Evolutionary conservation across 2,329 filamentous ascomycete species (phyloP), one percentile per base, ranked within the genome.

Genomic region (Phialocephala subalpina): DNA sequence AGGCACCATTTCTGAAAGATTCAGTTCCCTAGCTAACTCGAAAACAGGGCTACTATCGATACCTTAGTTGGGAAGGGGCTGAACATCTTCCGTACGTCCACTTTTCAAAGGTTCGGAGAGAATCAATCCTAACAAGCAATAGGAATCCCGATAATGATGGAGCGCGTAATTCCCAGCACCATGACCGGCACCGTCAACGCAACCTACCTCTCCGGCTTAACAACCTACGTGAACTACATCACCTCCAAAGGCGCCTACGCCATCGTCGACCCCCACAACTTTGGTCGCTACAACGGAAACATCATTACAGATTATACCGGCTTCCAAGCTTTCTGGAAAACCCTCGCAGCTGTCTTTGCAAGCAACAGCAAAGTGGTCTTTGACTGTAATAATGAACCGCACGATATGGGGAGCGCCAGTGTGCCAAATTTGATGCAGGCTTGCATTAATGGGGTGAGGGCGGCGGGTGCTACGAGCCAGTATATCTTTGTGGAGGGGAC

Each of bases 401-500:
- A 83, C 65, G 77, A 79, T 62, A 80, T 81, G 78, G 79, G 79
- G 49, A 73, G 80, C 58, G 71, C 72, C 8, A 74, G 80, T 1
- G 80, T 81, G 12, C 65, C 78, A 3, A 69, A 78, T 58, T 76
- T 82, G n/a, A 82, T 80, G 70, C 81, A 83, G 69, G 81, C 80
- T 56, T 80, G 79, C 65, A 82, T 83, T 61, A 67, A 82, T 64
- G 80, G 78, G 52, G 78, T 83, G 65, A 78, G 81, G 63, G 78
- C 75, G 20, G 77, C 78, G 5, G 80, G 80, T n/a, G 81, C 81
- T 18, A 82, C 78, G 11, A 69, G 69, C 18, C 86, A 88, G 71
- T 85, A 84, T 75, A 87, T 88, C 73, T 87, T 85, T n/a, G 84
- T 85, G 20, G 86, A 88, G 70, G 86, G 86, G 85, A 71, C 67